These are phyloP conservation scores for Polytrichum commune DNA, from an alignment of 225 moss, liverwort and hornwort species.

Conservation along the genomic window DNA sequence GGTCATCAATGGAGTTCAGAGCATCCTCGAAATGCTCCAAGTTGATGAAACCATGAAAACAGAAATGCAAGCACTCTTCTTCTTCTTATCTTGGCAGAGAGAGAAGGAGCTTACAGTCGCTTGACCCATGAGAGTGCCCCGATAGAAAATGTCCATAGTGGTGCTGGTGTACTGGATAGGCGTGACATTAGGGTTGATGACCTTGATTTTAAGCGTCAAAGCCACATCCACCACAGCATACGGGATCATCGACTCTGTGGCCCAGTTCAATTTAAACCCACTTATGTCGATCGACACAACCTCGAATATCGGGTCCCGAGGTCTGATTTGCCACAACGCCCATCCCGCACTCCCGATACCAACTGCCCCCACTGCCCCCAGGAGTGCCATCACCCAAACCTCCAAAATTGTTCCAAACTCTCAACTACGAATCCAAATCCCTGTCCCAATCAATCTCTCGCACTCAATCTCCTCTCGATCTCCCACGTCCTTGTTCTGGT, in stretches of 20 bases:
- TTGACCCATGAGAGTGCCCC: conserved; percentile 68
- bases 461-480: too few relatives aligned
- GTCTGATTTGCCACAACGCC: conserved; percentile 58
- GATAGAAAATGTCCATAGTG: conserved; percentile 88
- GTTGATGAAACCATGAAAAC: too few relatives aligned
- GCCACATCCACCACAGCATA: conserved; percentile 86
- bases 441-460: not conserved
- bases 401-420: too few relatives aligned
- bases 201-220: conserved; percentile 71
- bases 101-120: conserved; percentile 45
- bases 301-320: conserved; percentile 78
- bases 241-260: conserved; percentile 55
- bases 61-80: too few relatives aligned
- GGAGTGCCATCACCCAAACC: conserved; percentile 40
- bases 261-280: conserved; percentile 76
- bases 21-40: too few relatives aligned
- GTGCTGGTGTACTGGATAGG: conserved; percentile 91
- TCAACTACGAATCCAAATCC: too few relatives aligned
- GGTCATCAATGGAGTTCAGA: too few relatives aligned
- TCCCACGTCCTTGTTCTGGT: not conserved
- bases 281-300: conserved; percentile 64
- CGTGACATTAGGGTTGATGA: conserved; percentile 71
- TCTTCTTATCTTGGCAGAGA: too few relatives aligned
- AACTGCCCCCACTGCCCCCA: conserved; percentile 33
- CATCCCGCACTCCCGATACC: conserved; percentile 55